Evolutionary conservation across 148 eudicot genomes (phyloP).

Genomic region (Arctostaphylos glauca): DNA sequence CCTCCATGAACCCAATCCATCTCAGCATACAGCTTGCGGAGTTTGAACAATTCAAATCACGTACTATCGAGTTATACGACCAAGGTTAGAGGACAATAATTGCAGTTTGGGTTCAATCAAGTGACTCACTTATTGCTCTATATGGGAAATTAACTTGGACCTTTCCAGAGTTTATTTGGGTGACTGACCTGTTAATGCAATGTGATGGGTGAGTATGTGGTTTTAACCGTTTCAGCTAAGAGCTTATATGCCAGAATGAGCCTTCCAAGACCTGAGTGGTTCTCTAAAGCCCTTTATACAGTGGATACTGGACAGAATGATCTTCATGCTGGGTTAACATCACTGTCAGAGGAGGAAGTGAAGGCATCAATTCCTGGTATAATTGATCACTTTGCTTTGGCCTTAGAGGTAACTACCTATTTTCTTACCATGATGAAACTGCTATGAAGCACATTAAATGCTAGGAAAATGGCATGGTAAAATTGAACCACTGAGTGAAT

Average conservation of each 20-base stretch:
- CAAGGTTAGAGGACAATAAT: conserved; percentile 20
- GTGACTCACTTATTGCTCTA: background rate
- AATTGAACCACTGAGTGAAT: background rate
- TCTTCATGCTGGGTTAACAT: conserved; percentile 26
- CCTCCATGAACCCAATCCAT: conserved; percentile 25
- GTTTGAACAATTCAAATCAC: conserved; percentile 36
- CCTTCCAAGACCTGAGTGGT: conserved; percentile 21
- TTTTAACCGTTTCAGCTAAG: conserved; percentile 2
- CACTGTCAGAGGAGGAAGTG: conserved; percentile 27
- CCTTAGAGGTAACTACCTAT: conserved; percentile 29
- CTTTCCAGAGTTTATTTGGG: background rate
- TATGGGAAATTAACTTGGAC: background rate
- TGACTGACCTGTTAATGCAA: background rate
- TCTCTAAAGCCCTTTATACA: conserved; percentile 24
- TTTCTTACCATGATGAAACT: background rate
- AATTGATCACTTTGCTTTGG: conserved; percentile 25
- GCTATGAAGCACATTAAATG: background rate
- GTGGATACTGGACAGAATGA: conserved; percentile 40
- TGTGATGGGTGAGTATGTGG: background rate
- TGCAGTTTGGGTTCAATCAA: conserved; percentile 1
- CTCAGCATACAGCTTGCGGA: conserved; percentile 38
- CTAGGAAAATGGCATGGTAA: background rate
- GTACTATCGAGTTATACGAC: conserved; percentile 23
- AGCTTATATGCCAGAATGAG: background rate
- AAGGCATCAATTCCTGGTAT: conserved; percentile 25